Evolutionary conservation across 768 basidiomycete species (phyloP).

Genomic region (Mycena alexandri): DNA sequence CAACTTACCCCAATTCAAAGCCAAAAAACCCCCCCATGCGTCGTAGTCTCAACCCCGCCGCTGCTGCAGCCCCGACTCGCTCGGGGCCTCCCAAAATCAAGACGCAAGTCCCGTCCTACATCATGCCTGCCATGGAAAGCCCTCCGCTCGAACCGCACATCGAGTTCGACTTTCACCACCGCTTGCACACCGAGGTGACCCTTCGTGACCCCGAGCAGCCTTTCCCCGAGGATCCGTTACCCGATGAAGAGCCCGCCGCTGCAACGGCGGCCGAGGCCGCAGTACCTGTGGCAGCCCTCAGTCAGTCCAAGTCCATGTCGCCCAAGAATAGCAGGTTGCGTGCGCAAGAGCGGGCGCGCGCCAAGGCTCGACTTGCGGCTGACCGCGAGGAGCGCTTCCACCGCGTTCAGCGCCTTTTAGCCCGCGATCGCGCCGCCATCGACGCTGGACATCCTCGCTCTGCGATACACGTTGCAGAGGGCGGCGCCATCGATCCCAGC

Average conservation of each 20-base stretch:
- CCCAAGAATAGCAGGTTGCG: too few species aligned
- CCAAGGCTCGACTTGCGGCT: neutral
- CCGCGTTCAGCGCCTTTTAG: neutral
- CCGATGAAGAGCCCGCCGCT: neutral
- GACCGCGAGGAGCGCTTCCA: slow-evolving; percentile 3
- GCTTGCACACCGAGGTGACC: neutral
- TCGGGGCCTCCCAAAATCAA: neutral
- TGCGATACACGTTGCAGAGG: neutral
- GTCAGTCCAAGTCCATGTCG: too few species aligned
- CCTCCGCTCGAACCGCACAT: neutral
- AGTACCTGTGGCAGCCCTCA: too few species aligned
- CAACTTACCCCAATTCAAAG: too few species aligned
- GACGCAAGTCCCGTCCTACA: neutral
- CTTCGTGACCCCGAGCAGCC: slow-evolving; percentile 5
- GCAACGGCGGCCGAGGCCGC: too few species aligned
- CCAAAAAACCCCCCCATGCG: neutral
- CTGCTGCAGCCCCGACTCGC: neutral
- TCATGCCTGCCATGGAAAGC: neutral
- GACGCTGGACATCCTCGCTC: neutral
- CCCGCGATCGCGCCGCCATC: neutral
- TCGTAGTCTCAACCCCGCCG: neutral
- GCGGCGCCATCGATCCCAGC: neutral
- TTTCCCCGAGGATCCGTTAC: neutral
- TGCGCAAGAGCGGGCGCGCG: too few species aligned
- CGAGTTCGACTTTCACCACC: neutral